These are phyloP conservation scores for Fusarium dimerum DNA, from an alignment of 2,329 filamentous ascomycete genomes.

Conservation along the genomic window DNA sequence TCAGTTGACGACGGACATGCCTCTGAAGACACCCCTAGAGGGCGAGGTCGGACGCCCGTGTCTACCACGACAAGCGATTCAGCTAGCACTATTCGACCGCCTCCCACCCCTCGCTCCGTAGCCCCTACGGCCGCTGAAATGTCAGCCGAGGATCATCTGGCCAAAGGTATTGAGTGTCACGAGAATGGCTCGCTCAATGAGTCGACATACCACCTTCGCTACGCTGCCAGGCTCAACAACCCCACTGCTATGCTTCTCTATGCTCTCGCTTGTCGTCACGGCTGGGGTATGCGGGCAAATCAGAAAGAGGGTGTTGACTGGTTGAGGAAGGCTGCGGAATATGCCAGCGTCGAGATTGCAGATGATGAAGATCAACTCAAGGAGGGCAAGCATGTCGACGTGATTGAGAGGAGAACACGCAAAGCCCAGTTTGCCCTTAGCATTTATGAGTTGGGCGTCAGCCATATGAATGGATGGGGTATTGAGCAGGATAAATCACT, in stretches of 20 bases:
- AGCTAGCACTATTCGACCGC: slow-evolving; percentile 50
- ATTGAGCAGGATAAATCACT: slow-evolving; percentile 89
- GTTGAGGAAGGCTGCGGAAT: slow-evolving; percentile 88
- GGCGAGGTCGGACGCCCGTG: slow-evolving; percentile 48
- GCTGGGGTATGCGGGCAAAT: slow-evolving; percentile 96
- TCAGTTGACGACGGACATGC: slow-evolving; percentile 45
- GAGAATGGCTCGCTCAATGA: slow-evolving; percentile 86
- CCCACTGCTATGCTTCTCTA: slow-evolving; percentile 96
- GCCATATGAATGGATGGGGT: slow-evolving; percentile 98
- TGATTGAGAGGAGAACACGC: slow-evolving; percentile 74
- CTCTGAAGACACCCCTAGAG: slow-evolving; percentile 53
- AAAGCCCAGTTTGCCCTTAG: slow-evolving; percentile 93
- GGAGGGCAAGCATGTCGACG: slow-evolving; percentile 63
- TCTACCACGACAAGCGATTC: slow-evolving; percentile 55
- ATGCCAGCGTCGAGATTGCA: slow-evolving; percentile 77
- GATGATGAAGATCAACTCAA: slow-evolving; percentile 72
- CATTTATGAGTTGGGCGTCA: slow-evolving; percentile 94
- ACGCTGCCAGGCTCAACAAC: slow-evolving; percentile 82
- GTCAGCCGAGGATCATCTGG: slow-evolving; percentile 83
- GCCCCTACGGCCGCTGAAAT: slow-evolving; percentile 66
- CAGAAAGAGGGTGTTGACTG: slow-evolving; percentile 87
- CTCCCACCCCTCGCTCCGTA: slow-evolving; percentile 43
- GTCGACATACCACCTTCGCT: slow-evolving; percentile 91
- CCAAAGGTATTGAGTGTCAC: slow-evolving; percentile 87
- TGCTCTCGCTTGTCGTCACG: slow-evolving; percentile 90